Evolutionary conservation across 495 filamentous ascomycete species (phyloP).

Genomic region (Usnea hakonensis): DNA sequence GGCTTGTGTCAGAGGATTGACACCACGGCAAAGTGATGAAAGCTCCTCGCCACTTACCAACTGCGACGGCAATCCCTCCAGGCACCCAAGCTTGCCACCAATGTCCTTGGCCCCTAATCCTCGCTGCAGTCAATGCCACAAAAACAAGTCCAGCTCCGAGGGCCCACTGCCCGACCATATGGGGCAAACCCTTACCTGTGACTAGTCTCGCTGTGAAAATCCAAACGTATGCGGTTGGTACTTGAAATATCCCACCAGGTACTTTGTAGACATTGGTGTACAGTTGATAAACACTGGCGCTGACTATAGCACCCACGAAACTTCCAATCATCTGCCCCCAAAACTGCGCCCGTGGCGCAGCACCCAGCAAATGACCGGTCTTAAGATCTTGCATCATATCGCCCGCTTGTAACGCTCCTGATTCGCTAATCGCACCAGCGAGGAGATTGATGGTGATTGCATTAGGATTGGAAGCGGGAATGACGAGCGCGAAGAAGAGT

Average conservation of each 20-base stretch:
- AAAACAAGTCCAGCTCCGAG: slow-evolving; percentile 62
- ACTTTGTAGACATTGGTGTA: slow-evolving; percentile 87
- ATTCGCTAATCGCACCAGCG: slow-evolving; percentile 81
- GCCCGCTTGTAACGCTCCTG: slow-evolving; percentile 88
- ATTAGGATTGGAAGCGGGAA: slow-evolving; percentile 66
- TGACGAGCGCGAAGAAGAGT: slow-evolving; percentile 84
- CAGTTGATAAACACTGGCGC: slow-evolving; percentile 79
- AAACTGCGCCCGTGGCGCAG: slow-evolving; percentile 90
- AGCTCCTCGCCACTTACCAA: slow-evolving; percentile 43
- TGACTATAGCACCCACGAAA: slow-evolving; percentile 78
- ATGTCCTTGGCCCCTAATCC: slow-evolving; percentile 46
- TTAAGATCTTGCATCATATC: slow-evolving; percentile 99
- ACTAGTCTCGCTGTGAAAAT: slow-evolving; percentile 91
- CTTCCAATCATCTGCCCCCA: slow-evolving; percentile 91
- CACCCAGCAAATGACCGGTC: slow-evolving; percentile 87
- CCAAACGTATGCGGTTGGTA: slow-evolving; percentile 93
- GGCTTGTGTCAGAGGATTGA: slow-evolving; percentile 22
- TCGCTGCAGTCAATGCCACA: slow-evolving; percentile 56
- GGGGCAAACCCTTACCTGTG: slow-evolving; percentile 82
- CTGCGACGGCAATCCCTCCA: slow-evolving; percentile 90
- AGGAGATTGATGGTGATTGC: slow-evolving; percentile 88
- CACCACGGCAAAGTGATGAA: not conserved
- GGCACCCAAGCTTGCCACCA: slow-evolving; percentile 51
- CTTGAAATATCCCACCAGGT: slow-evolving; percentile 82
- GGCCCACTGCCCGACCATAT: slow-evolving; percentile 72